Evolutionary conservation across 2,329 filamentous ascomycete species (phyloP).

Genomic region (Stachybotrys elegans): DNA sequence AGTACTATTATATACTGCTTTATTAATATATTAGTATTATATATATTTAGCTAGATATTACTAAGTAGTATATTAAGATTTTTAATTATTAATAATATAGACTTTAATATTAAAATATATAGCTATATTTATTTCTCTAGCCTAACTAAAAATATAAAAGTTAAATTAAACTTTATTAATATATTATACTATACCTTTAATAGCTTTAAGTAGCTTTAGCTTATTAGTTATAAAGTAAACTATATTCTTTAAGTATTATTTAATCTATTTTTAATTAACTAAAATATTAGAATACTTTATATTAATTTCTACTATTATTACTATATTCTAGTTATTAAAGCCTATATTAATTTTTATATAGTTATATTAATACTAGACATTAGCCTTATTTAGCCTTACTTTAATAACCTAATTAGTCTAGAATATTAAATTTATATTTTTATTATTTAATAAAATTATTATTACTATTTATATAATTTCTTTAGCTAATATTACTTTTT

Average conservation of each 20-base stretch:
- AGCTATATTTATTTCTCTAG: background rate
- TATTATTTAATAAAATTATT: background rate
- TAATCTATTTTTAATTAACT: slow-evolving; percentile 3
- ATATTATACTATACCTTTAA: background rate
- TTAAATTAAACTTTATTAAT: background rate
- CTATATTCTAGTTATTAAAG: background rate
- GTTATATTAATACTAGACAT: background rate
- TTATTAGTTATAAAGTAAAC: background rate
- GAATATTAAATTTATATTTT: background rate
- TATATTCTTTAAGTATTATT: slow-evolving; percentile 1
- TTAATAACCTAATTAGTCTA: slow-evolving; percentile 3
- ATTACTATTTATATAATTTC: background rate
- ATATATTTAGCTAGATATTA: background rate
- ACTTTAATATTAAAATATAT: background rate
- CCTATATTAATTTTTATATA: background rate
- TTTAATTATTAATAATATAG: background rate
- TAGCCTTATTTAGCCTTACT: background rate
- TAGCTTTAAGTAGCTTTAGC: background rate
- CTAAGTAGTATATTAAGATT: background rate
- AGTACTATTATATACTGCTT: background rate
- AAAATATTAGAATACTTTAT: slow-evolving; percentile 3
- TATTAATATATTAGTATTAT: background rate
- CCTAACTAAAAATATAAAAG: background rate
- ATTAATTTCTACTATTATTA: slow-evolving; percentile 4
- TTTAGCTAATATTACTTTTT: background rate